These are phyloP conservation scores for Dioscorea zingiberensis DNA, from an alignment of 106 monocot species.

Conservation along the genomic window DNA sequence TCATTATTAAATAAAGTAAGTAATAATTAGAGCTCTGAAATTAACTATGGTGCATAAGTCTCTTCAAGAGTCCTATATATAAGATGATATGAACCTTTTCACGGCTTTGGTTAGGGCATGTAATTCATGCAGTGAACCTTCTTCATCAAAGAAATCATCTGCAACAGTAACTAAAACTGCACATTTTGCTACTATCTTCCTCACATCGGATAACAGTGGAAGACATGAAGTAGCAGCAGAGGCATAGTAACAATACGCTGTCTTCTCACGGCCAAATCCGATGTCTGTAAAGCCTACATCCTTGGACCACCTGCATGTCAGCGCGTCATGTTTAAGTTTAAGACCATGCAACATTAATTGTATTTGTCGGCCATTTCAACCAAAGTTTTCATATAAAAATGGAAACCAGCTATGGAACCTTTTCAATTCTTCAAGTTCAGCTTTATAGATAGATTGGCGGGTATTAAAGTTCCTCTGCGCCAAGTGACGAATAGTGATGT, in stretches of 20 bases:
- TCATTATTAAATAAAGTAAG: not conserved
- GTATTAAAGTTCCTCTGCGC: not conserved
- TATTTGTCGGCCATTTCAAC: too few species aligned
- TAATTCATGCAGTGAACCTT: slow-evolving; percentile 23
- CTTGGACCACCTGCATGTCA: slow-evolving; percentile 34
- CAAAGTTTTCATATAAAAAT: not conserved
- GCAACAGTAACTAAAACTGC: slow-evolving; percentile 16
- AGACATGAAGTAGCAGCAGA: not conserved
- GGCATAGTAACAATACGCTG: slow-evolving; percentile 14
- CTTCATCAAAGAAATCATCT: slow-evolving; percentile 36
- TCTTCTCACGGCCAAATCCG: slow-evolving; percentile 30
- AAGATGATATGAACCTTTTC: slow-evolving; percentile 8
- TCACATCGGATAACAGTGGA: slow-evolving; percentile 1
- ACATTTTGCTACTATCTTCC: slow-evolving; percentile 8
- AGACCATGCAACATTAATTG: not conserved
- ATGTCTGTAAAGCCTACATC: slow-evolving; percentile 13
- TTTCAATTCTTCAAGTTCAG: slow-evolving; percentile 21
- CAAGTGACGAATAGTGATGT: not conserved
- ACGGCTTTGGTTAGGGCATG: slow-evolving; percentile 10
- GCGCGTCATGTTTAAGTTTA: too few species aligned
- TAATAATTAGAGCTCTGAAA: too few species aligned
- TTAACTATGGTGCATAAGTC: too few species aligned
- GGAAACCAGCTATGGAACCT: slow-evolving; percentile 3
- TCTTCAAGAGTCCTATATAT: not conserved
- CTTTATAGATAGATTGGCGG: slow-evolving; percentile 3